Evolutionary conservation across 192 early-diverging fungal genomes (phyloP).

Genomic region (Dissophora globulifera): DNA sequence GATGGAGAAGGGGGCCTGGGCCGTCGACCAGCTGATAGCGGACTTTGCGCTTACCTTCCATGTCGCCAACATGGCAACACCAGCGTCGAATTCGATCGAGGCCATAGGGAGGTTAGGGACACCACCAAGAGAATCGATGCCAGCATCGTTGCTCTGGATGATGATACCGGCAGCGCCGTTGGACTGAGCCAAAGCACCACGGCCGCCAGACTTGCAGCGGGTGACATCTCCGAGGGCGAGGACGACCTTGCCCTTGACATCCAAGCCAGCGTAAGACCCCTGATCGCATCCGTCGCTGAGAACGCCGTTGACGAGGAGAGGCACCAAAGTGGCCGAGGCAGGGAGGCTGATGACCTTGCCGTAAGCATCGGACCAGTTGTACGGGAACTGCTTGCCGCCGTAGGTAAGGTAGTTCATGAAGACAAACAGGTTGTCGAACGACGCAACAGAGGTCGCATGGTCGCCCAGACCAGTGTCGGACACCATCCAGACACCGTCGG

Average conservation of each 20-base stretch:
- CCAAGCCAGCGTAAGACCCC: background rate
- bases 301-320: conserved; percentile 17
- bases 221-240: conserved; percentile 58
- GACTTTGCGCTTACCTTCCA: conserved; percentile 24
- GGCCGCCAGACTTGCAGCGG: conserved; percentile 51
- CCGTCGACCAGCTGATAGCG: background rate
- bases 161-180: conserved; percentile 26
- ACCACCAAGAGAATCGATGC: conserved; percentile 29
- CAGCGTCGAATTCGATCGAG: conserved; percentile 28
- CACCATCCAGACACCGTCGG: conserved; percentile 66
- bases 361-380: conserved; percentile 4
- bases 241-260: conserved; percentile 50
- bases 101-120: conserved; percentile 34
- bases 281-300: conserved; percentile 25
- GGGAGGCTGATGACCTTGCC: conserved; percentile 54
- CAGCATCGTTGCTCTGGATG: conserved; percentile 21
- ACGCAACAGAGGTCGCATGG: conserved; percentile 56
- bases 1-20: background rate
- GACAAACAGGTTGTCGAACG: conserved; percentile 18
- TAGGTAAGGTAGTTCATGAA: conserved; percentile 5
- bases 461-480: conserved; percentile 67
- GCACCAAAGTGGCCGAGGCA: conserved; percentile 26
- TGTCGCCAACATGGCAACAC: conserved; percentile 34
- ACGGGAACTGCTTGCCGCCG: conserved; percentile 5
- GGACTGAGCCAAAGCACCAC: conserved; percentile 35